Percentiles rank a stretch among this genome's conserved stretches.
Evolutionary conservation across 192 early-diverging fungal species (phyloP).

Genomic region (Oehlia diaphana): DNA sequence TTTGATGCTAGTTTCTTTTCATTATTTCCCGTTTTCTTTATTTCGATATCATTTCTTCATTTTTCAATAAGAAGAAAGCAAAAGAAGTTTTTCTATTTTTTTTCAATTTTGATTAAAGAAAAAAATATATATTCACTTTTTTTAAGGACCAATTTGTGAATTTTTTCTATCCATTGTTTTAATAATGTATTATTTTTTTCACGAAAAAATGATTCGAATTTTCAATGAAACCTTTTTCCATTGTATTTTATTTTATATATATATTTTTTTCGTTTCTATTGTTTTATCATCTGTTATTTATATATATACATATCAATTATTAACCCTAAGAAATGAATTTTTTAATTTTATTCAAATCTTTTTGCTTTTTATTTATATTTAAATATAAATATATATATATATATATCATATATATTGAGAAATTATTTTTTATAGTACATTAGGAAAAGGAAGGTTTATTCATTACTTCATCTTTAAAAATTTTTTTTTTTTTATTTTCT

Average conservation of each 20-base stretch:
- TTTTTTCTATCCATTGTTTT: not conserved
- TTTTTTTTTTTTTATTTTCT: no score
- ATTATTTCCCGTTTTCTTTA: not conserved
- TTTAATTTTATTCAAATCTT: no score
- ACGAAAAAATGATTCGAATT: not conserved
- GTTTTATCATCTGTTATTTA: not conserved
- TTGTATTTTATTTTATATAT: not conserved
- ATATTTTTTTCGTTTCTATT: no score
- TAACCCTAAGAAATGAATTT: no score
- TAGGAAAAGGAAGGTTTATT: no score
- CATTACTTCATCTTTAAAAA: no score
- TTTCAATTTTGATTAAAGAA: no score
- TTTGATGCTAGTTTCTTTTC: not conserved
- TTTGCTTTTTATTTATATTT: no score
- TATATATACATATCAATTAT: slow-evolving; percentile 2
- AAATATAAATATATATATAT: no score
- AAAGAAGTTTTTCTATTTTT: not conserved
- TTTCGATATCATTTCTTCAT: not conserved
- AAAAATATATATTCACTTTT: no score
- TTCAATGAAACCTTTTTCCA: not conserved
- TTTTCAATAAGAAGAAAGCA: not conserved
- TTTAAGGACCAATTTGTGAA: not conserved
- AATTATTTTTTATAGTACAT: no score
- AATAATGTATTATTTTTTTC: not conserved
- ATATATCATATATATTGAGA: no score